Base-by-base conservation (phyloP, 768 basidiomycete species). In the Russula emetica region DNA sequence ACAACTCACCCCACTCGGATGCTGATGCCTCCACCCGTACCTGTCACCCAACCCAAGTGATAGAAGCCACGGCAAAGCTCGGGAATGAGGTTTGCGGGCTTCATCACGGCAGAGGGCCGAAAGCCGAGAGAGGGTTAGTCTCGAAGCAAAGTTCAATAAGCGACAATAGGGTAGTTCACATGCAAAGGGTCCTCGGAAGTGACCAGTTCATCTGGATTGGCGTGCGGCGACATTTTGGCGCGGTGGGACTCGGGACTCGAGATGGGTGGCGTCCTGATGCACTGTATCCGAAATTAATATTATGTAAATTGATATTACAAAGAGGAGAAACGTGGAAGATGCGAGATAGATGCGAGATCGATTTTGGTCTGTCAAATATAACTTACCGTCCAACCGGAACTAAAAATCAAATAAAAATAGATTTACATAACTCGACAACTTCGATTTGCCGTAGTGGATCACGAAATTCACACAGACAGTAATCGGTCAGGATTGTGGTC, bases 71-170 rank as follows among this genome's bases (percentile, higher is more conserved):
- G 78, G 73, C 93, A 95, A 1, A 95, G 80, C 71, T 91, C 89
- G 36, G 89, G 89, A 58, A 94, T 94, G 66, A 94, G 80, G 74
- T 92, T 94, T n/a, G 93, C 93, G 22, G 93, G 92, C 86, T 95
- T 49, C n/a, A n/a, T n/a, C n/a, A 22, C 44, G 10, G 44, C 44
- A 5, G 20, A 10, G 49, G 5, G 78, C 11, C 32, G 10, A 55
- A 20, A 55, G 2, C 18, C 44, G 10, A 55, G 20, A 55, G 34
- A 53, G 22, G 34, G 62, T 63, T 53, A 58, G 63, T 44, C 24
- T 47, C 26, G 9, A 10, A 34, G 0, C 9, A 30, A 0, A 5
- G 36, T 22, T 28, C 34, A 47, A 51, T 34, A 26, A 62, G n/a
- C 20, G 57, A n/a, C 36, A 32, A 59, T 13, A 82, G 13, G 34